Percentiles rank a stretch among this genome's conserved stretches.
Evolutionary conservation across 192 early-diverging fungal species (phyloP).

Genomic region (Podila epicladia): DNA sequence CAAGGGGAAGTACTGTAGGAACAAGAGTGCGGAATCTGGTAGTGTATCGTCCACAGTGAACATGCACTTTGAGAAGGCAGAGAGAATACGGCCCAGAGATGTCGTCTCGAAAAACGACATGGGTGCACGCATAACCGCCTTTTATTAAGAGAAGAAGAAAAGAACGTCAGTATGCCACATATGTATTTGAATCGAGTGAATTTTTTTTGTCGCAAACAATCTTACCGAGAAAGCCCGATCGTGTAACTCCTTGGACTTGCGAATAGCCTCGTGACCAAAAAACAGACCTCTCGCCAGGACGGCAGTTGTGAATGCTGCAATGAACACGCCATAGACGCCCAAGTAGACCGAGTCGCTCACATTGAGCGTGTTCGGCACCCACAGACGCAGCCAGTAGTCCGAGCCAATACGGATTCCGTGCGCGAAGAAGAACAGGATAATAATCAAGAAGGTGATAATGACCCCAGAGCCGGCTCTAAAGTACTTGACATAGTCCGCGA

Average conservation of each 20-base stretch:
- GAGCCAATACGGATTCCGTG: constrained; percentile 34
- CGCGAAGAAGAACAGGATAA: constrained; percentile 17
- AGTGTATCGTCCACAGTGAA: constrained; percentile 72
- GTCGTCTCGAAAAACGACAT: constrained; percentile 58
- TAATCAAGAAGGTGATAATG: constrained; percentile 7
- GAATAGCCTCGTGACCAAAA: constrained; percentile 20
- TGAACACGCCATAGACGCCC: constrained; percentile 32
- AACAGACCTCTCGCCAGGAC: constrained; percentile 28
- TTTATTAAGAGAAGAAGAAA: constrained; percentile 65
- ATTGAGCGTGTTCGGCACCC: constrained; percentile 29
- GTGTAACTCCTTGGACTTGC: constrained; percentile 28
- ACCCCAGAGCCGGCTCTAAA: constrained; percentile 19
- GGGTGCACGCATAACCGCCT: constrained; percentile 71
- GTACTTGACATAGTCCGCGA: constrained; percentile 36
- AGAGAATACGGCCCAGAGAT: constrained; percentile 76
- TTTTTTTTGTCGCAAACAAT: background rate
- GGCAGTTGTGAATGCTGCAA: constrained; percentile 6
- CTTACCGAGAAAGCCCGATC: constrained; percentile 26
- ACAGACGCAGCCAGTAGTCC: constrained; percentile 26
- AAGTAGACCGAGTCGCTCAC: constrained; percentile 9
- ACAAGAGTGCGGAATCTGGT: constrained; percentile 54
- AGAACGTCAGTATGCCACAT: constrained; percentile 57
- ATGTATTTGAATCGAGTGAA: background rate
- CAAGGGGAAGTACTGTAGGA: constrained; percentile 57
- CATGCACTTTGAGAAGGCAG: constrained; percentile 86